These are phyloP conservation scores for Scenedesmus sp. DNA, from an alignment of 163 green algal genomes.

Conservation along the genomic window DNA sequence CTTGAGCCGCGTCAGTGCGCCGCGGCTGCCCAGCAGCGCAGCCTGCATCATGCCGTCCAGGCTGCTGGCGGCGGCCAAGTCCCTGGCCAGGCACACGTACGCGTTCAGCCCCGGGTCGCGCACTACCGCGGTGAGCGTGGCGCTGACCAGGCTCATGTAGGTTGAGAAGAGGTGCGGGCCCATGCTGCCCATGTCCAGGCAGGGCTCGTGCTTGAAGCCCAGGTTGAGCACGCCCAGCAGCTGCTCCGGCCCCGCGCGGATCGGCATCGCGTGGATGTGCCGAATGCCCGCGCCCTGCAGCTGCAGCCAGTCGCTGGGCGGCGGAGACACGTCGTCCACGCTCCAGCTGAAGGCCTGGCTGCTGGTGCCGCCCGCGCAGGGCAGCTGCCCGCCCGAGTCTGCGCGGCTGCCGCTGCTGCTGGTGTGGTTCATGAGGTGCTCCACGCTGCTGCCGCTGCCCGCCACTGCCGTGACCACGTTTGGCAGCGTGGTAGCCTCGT, in stretches of 20 bases:
- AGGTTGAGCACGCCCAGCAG: conserved; percentile 50
- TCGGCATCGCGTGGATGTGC: conserved; percentile 36
- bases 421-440: conserved; percentile 18
- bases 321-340: neutral
- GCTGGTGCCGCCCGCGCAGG: conserved; percentile 17
- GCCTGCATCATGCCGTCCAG: conserved; percentile 41
- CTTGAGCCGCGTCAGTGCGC: conserved; percentile 38
- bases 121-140: conserved; percentile 64
- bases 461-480: conserved; percentile 33
- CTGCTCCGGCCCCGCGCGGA: conserved; percentile 3
- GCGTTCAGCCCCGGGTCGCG: conserved; percentile 67
- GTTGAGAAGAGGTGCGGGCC: conserved; percentile 60
- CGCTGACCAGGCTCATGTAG: conserved; percentile 66
- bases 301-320: conserved; percentile 61
- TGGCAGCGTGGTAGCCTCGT: conserved; percentile 50
- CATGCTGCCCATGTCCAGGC: conserved; percentile 13
- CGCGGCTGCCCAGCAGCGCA: conserved; percentile 58
- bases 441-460: conserved; percentile 36
- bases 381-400: neutral
- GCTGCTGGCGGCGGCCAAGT: conserved; percentile 54
- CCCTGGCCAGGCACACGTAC: conserved; percentile 66
- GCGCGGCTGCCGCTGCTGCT: conserved; percentile 24
- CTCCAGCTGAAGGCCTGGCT: conserved; percentile 43
- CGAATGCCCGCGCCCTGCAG: conserved; percentile 52
- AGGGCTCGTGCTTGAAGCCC: conserved; percentile 36